Base-by-base conservation (phyloP, 176 grass and related monocot species). In the Hordeum marinum region DNA sequence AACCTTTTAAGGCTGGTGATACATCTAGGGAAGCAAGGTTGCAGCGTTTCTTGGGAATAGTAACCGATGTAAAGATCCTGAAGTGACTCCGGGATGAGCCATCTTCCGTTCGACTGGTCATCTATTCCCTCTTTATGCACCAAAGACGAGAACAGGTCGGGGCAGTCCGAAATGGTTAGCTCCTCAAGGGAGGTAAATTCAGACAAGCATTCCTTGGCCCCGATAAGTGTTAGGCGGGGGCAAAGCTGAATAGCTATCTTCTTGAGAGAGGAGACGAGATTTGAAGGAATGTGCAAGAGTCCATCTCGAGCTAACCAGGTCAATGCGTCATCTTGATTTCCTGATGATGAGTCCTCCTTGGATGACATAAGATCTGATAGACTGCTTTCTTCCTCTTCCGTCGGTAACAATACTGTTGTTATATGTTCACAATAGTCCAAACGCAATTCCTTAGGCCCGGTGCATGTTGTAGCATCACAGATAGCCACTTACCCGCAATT, bases 211-310 rank as follows among this genome's bases (percentile, higher is more conserved):
- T 61, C 7, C 0, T 70, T 46, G 50, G 3, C 21, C 18, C 20
- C 6, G 21, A 20, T 32, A 59, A 45, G 77, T 34, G 9, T 72
- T 7, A 55, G 21, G 25, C 10, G 7, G 0, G 0, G 0, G 15
- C 26, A 62, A 0, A 0, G 0, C 0, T 0, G 0, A 15, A 71
- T 34, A 39, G 0, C 1, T 12, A 88, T 26, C 14, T 11, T n/a
- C 52, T 63, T 37, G 9, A 88, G 39, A 50, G 79, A 77, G 0
- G 26, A 21, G 13, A 48, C 0, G 13, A 17, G 3, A 35, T 82
- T 82, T 62, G 13, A n/a, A 2, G 72, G 63, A 15, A 83, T 3
- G 12, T 14, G 2, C 2, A 78, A 0, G 11, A n/a, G 21, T 14
- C 18, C 2, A 0, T 77, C 72, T 6, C 0, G 26, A 43, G 11